A percentile compares a stretch with the other conserved stretches of the same genome.
Conservation (phyloP, 768 basidiomycete species). For the Termitomyces eurrhizus region DNA sequence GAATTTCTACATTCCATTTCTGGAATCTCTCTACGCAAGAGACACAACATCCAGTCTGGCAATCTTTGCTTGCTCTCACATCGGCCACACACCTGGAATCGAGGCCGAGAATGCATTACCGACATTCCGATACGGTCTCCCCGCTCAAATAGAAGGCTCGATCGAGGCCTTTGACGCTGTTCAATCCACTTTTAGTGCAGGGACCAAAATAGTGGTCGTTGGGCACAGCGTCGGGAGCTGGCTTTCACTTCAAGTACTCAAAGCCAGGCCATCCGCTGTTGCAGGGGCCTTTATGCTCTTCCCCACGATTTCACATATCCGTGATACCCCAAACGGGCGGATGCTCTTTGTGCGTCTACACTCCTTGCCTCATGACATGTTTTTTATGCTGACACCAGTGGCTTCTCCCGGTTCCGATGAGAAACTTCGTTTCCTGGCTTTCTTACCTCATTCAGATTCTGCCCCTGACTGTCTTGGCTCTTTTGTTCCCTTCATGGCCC, state of each 20-base stretch:
- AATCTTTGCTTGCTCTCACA: slow-evolving; percentile 58
- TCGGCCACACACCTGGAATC: slow-evolving; percentile 56
- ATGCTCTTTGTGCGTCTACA: slow-evolving; percentile 46
- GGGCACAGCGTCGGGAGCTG: slow-evolving; percentile 77
- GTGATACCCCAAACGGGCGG: slow-evolving; percentile 59
- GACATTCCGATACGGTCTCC: slow-evolving; percentile 30
- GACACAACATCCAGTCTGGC: slow-evolving; percentile 35
- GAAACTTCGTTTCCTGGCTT: slow-evolving; percentile 35
- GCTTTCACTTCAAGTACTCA: slow-evolving; percentile 58
- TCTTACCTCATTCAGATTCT: slow-evolving; percentile 42
- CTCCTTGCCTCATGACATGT: not conserved
- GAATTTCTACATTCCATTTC: slow-evolving; percentile 65
- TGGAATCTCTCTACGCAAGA: slow-evolving; percentile 43
- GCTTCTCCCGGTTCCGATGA: slow-evolving; percentile 45
- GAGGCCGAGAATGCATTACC: slow-evolving; percentile 14
- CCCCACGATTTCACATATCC: slow-evolving; percentile 66
- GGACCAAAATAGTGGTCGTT: slow-evolving; percentile 40
- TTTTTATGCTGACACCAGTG: slow-evolving; percentile 27
- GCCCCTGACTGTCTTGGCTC: slow-evolving; percentile 32
- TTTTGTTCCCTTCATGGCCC: slow-evolving; percentile 52
- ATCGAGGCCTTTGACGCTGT: slow-evolving; percentile 51
- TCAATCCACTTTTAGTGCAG: slow-evolving; percentile 23
- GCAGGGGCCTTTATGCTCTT: slow-evolving; percentile 57
- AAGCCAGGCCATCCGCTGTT: slow-evolving; percentile 35
- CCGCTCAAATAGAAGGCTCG: slow-evolving; percentile 50